Base-by-base conservation (phyloP, 2,329 filamentous ascomycete genomes). In the Sordariomycetes sp. region DNA sequence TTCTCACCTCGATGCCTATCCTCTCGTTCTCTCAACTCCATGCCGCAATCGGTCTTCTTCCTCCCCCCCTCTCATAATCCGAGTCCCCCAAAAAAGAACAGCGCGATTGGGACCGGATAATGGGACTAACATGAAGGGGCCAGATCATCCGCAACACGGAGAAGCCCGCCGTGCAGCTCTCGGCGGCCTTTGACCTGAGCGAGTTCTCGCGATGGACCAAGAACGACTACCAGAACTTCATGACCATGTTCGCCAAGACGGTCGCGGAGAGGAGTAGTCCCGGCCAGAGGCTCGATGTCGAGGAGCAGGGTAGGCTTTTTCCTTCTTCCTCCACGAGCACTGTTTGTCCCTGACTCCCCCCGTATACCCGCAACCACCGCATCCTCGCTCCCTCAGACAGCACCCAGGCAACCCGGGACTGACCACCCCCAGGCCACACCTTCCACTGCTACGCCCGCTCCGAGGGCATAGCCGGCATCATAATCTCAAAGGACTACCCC, bases 231-330 rank as follows among this genome's bases (percentile, higher is more conserved):
- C 76, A 73, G 67, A 75, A 80, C 63, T 82, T 95, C 77, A 89
- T 95, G 84, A 87, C 84, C 58, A 76, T 96, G 65, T 92, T 95
- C 75, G 82, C 84, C 70, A 89, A 89, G 72, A 92, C 87, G 20
- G 86, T 96, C 54, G 92, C 92, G 60, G 89, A 95, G 73, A 81
- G 89, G 64, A 96, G 90, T 60, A 77, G 78, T 60, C 81, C 86
- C n/a, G 90, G 87, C 57, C 84, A 90, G 71, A 79, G 89, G 68
- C 88, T 95, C 71, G 89, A 90, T 68, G 85, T 95, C 58, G 87
- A 95, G 72, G 84, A 94, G 71, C 82, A 90, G 75, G 83, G 84
- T 48, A 28, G 53, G 34, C 17, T 22, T 54, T 24, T 54, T 10
- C 17, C 28, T 34, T 17, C 17, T 39, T 28, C 53, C 28, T n/a